Evolutionary conservation across 495 filamentous ascomycete genomes (phyloP).

Genomic region (Talaromyces proteolyticus): DNA sequence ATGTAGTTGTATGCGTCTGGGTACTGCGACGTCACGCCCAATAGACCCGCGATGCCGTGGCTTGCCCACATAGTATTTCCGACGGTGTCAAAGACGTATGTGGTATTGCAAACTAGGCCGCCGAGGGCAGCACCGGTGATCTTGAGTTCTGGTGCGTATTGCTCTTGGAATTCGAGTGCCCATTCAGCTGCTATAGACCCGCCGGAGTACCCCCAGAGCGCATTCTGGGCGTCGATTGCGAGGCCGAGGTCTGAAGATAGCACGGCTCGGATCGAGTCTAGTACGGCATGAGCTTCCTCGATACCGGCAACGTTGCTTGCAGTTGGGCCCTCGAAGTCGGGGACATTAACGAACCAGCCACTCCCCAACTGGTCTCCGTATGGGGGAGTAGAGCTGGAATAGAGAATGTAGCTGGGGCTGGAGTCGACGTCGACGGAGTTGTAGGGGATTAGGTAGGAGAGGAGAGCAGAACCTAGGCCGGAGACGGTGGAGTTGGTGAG

Average conservation of each 20-base stretch:
- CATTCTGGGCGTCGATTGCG: background rate
- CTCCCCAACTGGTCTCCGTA: too few relatives aligned
- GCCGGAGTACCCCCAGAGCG: background rate
- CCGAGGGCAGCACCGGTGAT: background rate
- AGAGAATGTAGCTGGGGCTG: background rate
- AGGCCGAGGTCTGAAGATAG: background rate
- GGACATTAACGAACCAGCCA: background rate
- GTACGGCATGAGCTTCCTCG: background rate
- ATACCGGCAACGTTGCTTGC: background rate
- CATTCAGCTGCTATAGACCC: background rate
- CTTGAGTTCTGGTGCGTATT: background rate
- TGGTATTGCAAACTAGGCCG: background rate
- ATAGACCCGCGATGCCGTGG: background rate
- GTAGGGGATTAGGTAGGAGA: background rate
- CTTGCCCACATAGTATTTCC: background rate
- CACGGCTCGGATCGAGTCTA: background rate
- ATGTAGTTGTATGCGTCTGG: background rate
- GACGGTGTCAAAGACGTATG: background rate
- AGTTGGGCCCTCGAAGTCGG: background rate
- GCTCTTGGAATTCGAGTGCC: background rate
- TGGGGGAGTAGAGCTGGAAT: background rate
- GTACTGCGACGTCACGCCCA: background rate
- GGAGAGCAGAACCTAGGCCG: background rate
- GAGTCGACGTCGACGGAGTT: background rate
- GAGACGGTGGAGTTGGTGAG: background rate